A percentile compares a stretch with the other conserved stretches of the same genome.
These are phyloP conservation scores for Globisporangium acanthophoron DNA, from an alignment of 352 stramenopile genomes.

Conservation along the genomic window DNA sequence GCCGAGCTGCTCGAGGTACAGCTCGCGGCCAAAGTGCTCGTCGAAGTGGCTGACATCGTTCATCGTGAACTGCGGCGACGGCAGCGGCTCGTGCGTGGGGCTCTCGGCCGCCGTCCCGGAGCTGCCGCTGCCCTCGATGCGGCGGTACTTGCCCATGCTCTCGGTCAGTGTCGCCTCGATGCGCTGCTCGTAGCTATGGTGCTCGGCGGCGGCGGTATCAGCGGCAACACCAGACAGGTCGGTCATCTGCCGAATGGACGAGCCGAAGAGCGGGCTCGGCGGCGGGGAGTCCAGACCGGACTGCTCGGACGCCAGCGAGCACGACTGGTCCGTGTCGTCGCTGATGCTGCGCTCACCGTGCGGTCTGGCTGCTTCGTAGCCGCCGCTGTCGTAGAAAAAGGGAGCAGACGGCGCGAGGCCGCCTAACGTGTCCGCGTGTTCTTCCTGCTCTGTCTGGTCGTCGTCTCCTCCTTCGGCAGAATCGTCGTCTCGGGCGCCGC, in stretches of 20 bases:
- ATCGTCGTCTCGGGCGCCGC: slow-evolving; percentile 10
- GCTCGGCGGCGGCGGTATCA: neutral
- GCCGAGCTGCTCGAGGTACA: slow-evolving; percentile 68
- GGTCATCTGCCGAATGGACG: neutral
- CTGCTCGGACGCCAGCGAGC: slow-evolving; percentile 56
- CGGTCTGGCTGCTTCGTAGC: slow-evolving; percentile 14
- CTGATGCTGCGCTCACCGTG: slow-evolving; percentile 34
- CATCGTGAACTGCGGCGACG: slow-evolving; percentile 49
- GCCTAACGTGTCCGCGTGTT: slow-evolving; percentile 21
- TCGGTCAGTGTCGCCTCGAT: slow-evolving; percentile 60
- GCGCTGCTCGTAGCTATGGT: slow-evolving; percentile 48
- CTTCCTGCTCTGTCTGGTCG: slow-evolving; percentile 24
- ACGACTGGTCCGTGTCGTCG: slow-evolving; percentile 63
- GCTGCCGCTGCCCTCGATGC: slow-evolving; percentile 19
- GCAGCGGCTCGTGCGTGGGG: slow-evolving; percentile 18
- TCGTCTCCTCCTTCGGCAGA: slow-evolving; percentile 22
- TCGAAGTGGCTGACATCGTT: slow-evolving; percentile 61
- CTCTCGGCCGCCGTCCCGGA: slow-evolving; percentile 2
- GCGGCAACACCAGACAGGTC: neutral
- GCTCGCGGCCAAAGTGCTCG: slow-evolving; percentile 55
- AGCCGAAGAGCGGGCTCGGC: slow-evolving; percentile 15
- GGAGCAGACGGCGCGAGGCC: slow-evolving; percentile 17
- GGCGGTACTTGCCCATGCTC: slow-evolving; percentile 31
- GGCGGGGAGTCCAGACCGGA: slow-evolving; percentile 25
- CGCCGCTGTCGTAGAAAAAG: slow-evolving; percentile 13